Percentiles rank a stretch among this genome's conserved stretches.
phyloP scores from a whole-genome alignment of 257 asterid species.

The Ligustrum vulgare region DNA sequence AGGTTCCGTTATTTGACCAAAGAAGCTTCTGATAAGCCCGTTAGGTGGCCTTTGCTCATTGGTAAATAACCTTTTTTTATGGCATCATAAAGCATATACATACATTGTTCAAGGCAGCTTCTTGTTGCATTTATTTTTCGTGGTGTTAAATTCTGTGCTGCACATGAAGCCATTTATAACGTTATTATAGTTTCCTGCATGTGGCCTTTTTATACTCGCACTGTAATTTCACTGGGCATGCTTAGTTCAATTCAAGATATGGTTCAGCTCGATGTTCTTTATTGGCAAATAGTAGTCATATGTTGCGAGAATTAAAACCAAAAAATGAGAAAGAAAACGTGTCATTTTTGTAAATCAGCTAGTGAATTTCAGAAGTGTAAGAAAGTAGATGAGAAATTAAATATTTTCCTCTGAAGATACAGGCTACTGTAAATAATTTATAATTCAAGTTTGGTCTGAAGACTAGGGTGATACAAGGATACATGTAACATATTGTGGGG shows the following conservation, averaged over 20 bases:
- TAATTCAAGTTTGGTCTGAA: not conserved
- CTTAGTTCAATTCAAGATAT: not conserved
- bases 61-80: slow-evolving; percentile 34
- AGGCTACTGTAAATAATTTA: not conserved
- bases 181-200: not conserved
- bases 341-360: not conserved
- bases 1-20: slow-evolving; percentile 74
- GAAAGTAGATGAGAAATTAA: not conserved
- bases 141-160: not conserved
- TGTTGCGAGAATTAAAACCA: not conserved
- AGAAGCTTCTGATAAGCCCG: slow-evolving; percentile 78
- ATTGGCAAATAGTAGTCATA: not conserved
- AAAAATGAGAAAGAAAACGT: not conserved
- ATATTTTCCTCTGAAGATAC: not conserved
- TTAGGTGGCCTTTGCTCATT: slow-evolving; percentile 78
- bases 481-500: too few species aligned
- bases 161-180: not conserved
- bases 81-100: not conserved
- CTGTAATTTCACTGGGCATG: not conserved
- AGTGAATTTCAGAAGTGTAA: not conserved
- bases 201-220: not conserved
- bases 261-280: not conserved
- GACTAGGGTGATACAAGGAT: not conserved
- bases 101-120: not conserved
- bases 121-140: not conserved